Conservation (phyloP, 768 basidiomycete species). For the Trametes maxima region DNA sequence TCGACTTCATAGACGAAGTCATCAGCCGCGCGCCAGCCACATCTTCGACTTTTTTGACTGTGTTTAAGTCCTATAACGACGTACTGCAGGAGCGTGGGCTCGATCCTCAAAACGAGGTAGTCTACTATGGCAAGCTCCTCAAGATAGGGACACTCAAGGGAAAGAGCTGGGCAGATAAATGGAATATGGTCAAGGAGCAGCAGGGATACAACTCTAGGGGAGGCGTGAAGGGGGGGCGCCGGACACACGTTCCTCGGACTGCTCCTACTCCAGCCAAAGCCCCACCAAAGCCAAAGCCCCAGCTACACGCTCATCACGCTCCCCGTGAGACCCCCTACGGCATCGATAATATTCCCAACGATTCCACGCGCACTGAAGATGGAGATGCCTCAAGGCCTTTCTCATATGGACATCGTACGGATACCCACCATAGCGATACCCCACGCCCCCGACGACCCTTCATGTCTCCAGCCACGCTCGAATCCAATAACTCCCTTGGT, state of each 20-base stretch:
- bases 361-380: constrained; percentile 28
- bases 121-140: constrained; percentile 80
- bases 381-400: constrained; percentile 8
- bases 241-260: constrained; percentile 21
- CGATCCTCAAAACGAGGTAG: constrained; percentile 75
- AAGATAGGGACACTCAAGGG: constrained; percentile 84
- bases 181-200: constrained; percentile 68
- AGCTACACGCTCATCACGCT: constrained; percentile 9
- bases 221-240: constrained; percentile 12
- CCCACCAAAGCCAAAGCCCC: constrained; percentile 25
- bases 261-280: constrained; percentile 27
- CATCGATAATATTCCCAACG: constrained; percentile 46
- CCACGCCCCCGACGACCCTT: constrained; percentile 26
- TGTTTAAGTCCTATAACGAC: constrained; percentile 87
- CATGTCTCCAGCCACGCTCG: constrained; percentile 21
- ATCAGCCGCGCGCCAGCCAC: constrained; percentile 65
- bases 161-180: constrained; percentile 79
- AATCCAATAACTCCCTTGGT: constrained; percentile 33
- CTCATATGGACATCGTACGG: constrained; percentile 1
- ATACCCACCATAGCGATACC: constrained; percentile 19
- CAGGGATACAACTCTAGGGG: constrained; percentile 41
- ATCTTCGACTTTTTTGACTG: constrained; percentile 74
- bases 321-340: constrained; percentile 42
- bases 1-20: constrained; percentile 75
- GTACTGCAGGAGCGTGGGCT: constrained; percentile 72